These are phyloP conservation scores for Cercospora brassicicola DNA, from an alignment of 2,329 filamentous ascomycete genomes.

Conservation along the genomic window DNA sequence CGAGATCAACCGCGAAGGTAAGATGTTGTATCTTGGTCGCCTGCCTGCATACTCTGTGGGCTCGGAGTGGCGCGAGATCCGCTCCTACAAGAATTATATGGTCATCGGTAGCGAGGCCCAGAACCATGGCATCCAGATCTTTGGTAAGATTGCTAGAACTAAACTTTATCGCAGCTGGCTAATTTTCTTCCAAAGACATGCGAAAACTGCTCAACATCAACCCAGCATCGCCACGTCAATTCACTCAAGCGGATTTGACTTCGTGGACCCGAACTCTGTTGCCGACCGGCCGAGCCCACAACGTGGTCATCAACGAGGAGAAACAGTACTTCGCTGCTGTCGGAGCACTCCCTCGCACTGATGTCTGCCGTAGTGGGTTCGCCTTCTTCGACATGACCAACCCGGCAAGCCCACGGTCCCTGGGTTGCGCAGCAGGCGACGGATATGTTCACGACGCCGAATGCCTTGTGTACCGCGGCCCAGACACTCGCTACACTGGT, in stretches of 20 bases:
- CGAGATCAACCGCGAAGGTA: slow-evolving; percentile 53
- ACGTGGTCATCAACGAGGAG: slow-evolving; percentile 55
- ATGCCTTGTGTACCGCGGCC: slow-evolving; percentile 54
- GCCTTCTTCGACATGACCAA: slow-evolving; percentile 9
- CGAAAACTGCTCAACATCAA: slow-evolving; percentile 54
- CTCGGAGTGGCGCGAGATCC: slow-evolving; percentile 4
- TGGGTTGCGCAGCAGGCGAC: slow-evolving; percentile 30
- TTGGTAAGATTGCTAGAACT: background rate
- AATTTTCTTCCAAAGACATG: slow-evolving; percentile 47
- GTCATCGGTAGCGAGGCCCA: background rate
- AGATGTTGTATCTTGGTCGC: slow-evolving; percentile 54
- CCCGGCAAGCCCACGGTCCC: background rate
- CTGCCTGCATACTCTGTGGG: slow-evolving; percentile 37
- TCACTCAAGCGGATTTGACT: slow-evolving; percentile 27
- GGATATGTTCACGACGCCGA: slow-evolving; percentile 59
- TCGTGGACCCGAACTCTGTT: slow-evolving; percentile 7
- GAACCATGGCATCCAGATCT: slow-evolving; percentile 8
- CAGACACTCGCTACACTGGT: slow-evolving; percentile 47
- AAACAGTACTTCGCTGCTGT: slow-evolving; percentile 20
- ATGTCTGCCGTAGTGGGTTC: slow-evolving; percentile 7
- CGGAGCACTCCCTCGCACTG: slow-evolving; percentile 6
- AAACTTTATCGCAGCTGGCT: background rate
- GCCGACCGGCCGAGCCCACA: slow-evolving; percentile 41
- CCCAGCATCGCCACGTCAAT: slow-evolving; percentile 45
- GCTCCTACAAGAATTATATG: slow-evolving; percentile 10